These are phyloP conservation scores for Deuterostichococcus epilithicus DNA, from an alignment of 139 green algal genomes.

Conservation along the genomic window DNA sequence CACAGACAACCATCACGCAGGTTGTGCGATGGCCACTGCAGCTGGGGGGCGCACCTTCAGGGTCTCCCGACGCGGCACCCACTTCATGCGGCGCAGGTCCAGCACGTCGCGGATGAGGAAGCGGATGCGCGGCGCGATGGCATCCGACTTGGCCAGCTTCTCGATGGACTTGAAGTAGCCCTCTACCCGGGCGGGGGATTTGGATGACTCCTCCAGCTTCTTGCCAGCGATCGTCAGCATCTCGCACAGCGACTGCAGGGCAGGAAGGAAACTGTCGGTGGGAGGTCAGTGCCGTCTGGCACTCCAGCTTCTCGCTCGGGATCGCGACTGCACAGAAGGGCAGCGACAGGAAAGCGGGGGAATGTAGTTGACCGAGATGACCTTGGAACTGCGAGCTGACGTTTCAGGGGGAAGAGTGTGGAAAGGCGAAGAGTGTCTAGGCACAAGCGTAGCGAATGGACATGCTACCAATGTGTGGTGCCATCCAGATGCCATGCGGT, in stretches of 20 bases:
- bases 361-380: no score
- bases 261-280: background rate
- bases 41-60: constrained; percentile 11
- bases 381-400: no score
- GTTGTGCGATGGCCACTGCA: no score
- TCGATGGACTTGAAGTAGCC: constrained; percentile 44
- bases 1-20: no score
- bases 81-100: constrained; percentile 58
- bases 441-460: no score
- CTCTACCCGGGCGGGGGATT: constrained; percentile 31
- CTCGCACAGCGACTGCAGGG: constrained; percentile 76
- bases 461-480: no score
- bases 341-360: no score
- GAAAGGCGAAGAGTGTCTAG: no score
- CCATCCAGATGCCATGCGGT: no score
- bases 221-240: constrained; percentile 72
- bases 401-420: no score
- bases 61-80: constrained; percentile 27
- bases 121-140: constrained; percentile 38
- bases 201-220: constrained; percentile 48
- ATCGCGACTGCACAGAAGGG: background rate
- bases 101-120: constrained; percentile 69
- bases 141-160: constrained; percentile 25
- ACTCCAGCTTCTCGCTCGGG: background rate
- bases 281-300: no score